These are phyloP conservation scores for Hymenoscyphus linearis DNA, from an alignment of 2,329 filamentous ascomycete genomes.

Conservation along the genomic window DNA sequence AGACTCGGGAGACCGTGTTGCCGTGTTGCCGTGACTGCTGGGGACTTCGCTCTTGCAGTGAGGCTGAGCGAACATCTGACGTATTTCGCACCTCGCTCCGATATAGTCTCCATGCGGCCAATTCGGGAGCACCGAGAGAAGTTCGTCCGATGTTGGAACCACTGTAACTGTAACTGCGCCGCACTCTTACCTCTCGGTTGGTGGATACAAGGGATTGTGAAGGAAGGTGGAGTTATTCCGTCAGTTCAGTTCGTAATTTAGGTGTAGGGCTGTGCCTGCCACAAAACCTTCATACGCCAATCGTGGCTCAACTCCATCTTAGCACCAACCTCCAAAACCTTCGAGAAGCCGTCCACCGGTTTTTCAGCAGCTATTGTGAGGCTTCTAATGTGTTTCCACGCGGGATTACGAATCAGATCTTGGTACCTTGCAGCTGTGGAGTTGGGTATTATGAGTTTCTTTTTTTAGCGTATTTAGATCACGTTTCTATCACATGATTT, in stretches of 20 bases:
- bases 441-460: neutral
- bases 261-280: neutral
- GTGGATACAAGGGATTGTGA: no score
- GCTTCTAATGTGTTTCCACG: neutral
- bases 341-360: neutral
- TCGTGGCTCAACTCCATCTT: neutral
- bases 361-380: neutral
- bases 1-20: neutral
- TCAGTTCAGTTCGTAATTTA: neutral
- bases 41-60: neutral
- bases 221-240: no score
- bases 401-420: neutral
- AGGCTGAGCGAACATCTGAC: slow-evolving; percentile 1
- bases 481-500: neutral
- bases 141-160: neutral
- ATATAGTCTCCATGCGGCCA: neutral
- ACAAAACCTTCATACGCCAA: neutral
- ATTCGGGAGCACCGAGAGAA: neutral
- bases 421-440: neutral
- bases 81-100: neutral
- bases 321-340: neutral
- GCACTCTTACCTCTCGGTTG: no score
- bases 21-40: no score
- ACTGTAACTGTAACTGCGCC: no score
- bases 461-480: neutral